Evolutionary conservation across 495 filamentous ascomycete species (phyloP).

Genomic region (Penicillium steckii): DNA sequence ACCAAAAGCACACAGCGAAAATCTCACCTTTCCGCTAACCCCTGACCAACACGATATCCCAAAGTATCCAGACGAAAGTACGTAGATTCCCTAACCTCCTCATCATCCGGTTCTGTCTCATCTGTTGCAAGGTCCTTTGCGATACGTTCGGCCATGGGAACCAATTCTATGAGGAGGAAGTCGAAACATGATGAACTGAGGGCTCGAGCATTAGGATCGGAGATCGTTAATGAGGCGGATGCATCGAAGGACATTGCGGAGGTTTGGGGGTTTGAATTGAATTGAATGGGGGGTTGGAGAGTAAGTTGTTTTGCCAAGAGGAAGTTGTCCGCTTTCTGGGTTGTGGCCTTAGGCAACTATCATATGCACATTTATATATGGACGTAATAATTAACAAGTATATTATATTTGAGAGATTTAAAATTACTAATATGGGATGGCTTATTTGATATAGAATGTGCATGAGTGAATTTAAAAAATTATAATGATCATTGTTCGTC

Average conservation of each 20-base stretch:
- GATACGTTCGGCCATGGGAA: slow-evolving; percentile 88
- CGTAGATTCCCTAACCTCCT: slow-evolving; percentile 76
- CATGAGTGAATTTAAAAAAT: not conserved
- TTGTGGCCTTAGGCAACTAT: not conserved
- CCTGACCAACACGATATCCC: slow-evolving; percentile 91
- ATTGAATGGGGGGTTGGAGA: not conserved
- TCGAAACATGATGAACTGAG: slow-evolving; percentile 82
- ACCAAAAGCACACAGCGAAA: no score
- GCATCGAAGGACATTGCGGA: slow-evolving; percentile 72
- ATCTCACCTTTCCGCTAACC: slow-evolving; percentile 83
- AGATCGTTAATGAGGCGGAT: slow-evolving; percentile 65
- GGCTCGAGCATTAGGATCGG: slow-evolving; percentile 75
- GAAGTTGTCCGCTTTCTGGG: not conserved
- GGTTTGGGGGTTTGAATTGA: not conserved
- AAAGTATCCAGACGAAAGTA: slow-evolving; percentile 80
- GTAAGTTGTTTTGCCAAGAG: slow-evolving; percentile 8
- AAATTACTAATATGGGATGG: not conserved
- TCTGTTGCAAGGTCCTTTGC: slow-evolving; percentile 37
- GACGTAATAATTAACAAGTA: not conserved
- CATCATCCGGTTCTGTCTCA: slow-evolving; percentile 59
- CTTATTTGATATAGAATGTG: no score
- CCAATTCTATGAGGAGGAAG: slow-evolving; percentile 92
- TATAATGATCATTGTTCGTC: not conserved
- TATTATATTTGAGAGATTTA: not conserved
- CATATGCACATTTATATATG: not conserved